Base-by-base conservation (phyloP, 2,329 filamentous ascomycete species). In the Stagonosporopsis vannaccii region DNA sequence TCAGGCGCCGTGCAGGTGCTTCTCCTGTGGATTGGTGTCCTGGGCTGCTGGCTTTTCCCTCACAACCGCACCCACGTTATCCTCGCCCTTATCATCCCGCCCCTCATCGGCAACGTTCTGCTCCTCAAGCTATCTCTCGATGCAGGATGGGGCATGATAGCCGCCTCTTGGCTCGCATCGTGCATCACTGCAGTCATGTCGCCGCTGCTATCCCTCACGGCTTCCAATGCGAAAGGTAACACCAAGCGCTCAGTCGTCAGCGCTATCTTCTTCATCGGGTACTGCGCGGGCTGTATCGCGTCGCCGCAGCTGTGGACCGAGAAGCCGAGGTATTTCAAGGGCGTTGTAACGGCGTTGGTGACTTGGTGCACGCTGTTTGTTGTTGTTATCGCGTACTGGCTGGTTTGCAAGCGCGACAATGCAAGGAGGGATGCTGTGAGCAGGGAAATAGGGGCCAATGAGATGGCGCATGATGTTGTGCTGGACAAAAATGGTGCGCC, bases 171-270 rank as follows among this genome's bases (percentile, higher is more conserved):
- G 81, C 68, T 83, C 23, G 73, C 78, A 6, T 48, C 43, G 6
- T 54, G 51, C 37, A 48, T 54, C 19, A 48, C 51, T 9, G 51
- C 44, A 11, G 51, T 48, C 19, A 54, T 48, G 51, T 48, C 43
- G 2, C 51, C 51, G 8, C 36, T 53, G 7, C 39, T 59, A 8
- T 78, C 73, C 1, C 73, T 82, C 1, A 75, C 72, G 1, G 80
- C 80, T 0, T 82, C 80, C 3, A 83, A 83, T 51, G 75, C 82
- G 23, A 80, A 81, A 47, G 81, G 82, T 0, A 83, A 83, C 63
- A 83, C 81, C 1, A 84, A 83, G 61, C 77, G 78, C 3, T 71
- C 80, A 8, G 70, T 62, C 7, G 77, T 81, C 25, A 81, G 78
- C 46, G 75, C 77, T 5, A 74, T 82, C 64, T 83, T 82, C 66